These are phyloP conservation scores for Striga asiatica DNA, from an alignment of 257 asterid genomes.

Conservation along the genomic window DNA sequence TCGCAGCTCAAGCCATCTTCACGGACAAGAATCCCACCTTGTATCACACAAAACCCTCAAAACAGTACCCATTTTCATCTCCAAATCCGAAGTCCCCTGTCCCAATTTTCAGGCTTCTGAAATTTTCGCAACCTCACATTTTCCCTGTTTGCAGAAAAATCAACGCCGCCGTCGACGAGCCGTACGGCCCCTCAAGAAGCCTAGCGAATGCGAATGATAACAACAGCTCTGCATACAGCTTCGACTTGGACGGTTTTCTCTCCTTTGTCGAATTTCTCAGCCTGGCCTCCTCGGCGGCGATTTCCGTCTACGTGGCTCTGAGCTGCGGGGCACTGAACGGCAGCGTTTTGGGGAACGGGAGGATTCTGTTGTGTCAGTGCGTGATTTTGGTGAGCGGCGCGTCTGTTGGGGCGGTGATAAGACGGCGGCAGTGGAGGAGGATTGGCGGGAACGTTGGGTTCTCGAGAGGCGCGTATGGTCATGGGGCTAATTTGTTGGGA, in stretches of 20 bases:
- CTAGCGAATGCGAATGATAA: constrained; percentile 6
- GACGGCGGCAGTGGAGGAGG: constrained; percentile 85
- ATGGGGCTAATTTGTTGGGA: constrained; percentile 40
- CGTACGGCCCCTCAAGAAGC: not conserved
- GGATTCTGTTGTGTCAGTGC: constrained; percentile 53
- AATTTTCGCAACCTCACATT: constrained; percentile 14
- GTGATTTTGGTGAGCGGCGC: constrained; percentile 47
- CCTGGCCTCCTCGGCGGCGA: constrained; percentile 47
- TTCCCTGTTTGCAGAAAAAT: not conserved
- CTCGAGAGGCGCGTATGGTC: constrained; percentile 19
- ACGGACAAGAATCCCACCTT: constrained; percentile 19
- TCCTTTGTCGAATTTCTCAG: constrained; percentile 53
- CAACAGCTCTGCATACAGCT: not conserved
- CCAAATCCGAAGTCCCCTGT: constrained; percentile 22
- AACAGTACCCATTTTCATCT: constrained; percentile 4
- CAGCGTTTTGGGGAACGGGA: constrained; percentile 27
- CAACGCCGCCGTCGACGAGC: constrained; percentile 23
- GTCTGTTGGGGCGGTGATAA: constrained; percentile 53
- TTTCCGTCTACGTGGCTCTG: constrained; percentile 35
- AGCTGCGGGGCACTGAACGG: constrained; percentile 29
- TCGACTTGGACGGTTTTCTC: constrained; percentile 47
- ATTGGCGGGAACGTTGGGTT: constrained; percentile 30
- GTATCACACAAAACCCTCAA: constrained; percentile 16
- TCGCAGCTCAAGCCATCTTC: constrained; percentile 25
- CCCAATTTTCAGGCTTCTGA: constrained; percentile 5